Conservation (phyloP, 164 flowering plant genomes). For the Euptelea pleiosperma region DNA sequence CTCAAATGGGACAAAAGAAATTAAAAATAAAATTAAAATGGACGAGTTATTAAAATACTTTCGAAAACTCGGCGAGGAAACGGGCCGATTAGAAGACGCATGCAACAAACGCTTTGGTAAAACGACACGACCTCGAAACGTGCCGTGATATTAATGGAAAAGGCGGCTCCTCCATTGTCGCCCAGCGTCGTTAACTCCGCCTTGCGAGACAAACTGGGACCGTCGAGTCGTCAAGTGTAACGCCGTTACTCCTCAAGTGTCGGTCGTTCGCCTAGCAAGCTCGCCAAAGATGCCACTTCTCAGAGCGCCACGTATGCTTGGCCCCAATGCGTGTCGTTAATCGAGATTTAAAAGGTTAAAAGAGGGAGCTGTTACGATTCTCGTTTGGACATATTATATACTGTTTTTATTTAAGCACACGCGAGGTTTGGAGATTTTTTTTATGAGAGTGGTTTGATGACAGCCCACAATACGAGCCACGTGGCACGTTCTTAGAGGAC, state of each 20-base stretch:
- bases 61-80: not conserved
- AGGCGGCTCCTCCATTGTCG: constrained; percentile 13
- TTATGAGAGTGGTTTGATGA: no score
- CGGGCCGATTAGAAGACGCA: not conserved
- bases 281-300: not conserved
- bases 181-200: constrained; percentile 8
- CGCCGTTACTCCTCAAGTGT: constrained; percentile 8
- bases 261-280: not conserved
- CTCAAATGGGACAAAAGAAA: no score
- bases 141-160: constrained; percentile 10
- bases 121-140: constrained; percentile 15
- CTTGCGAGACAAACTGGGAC: not conserved
- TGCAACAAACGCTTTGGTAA: constrained; percentile 5
- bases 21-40: no score
- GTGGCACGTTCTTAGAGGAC: no score
- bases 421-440: not conserved
- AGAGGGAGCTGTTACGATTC: constrained; percentile 2
- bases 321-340: constrained; percentile 4
- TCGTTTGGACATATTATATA: no score
- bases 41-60: not conserved
- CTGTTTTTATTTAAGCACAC: not conserved
- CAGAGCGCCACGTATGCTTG: not conserved
- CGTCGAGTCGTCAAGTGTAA: not conserved
- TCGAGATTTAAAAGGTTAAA: not conserved
- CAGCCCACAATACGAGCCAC: no score